Base-by-base conservation (phyloP, 805 yeast genomes). In the Ogataea pilisensis region DNA sequence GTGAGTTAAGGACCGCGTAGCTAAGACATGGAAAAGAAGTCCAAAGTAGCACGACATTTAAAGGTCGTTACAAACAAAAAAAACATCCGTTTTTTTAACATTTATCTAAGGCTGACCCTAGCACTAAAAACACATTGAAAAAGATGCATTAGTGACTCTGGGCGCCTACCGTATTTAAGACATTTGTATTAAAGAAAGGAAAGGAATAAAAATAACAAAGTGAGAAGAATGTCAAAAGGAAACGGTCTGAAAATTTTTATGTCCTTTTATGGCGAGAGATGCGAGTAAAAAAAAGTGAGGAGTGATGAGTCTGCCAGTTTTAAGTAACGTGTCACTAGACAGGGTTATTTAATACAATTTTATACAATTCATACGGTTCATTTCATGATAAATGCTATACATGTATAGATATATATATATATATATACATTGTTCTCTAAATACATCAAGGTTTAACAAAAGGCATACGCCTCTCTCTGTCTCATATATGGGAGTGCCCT, bases 91-190 rank as follows among this genome's bases (percentile, higher is more conserved):
- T 43, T 35, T 41, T 42, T 44, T 32, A 42, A 41, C 49, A 54
- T 78, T 67, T 42, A 66, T 85, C 90, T 85, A 75, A 84, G 93
- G 85, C 85, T 69, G 68, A 85, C 93, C 93, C 93, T 90, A 85
- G 95, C 95, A 85, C 95, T 49, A 77, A 64, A 57, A 68, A 67
- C 65, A 69, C 67, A 78, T 68, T 55, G 75, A 66, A 56, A 65
- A 48, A 42, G 60, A 72, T 64, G 68, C 66, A 63, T 58, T 78
- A 77, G 82, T 76, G 80, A 77, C 82, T 77, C 82, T 77, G 91
- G 93, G 91, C 82, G 90, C 85, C 93, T 82, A 73, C 65, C 49
- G 49, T 46, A 42, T 48, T 38, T 48, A 54, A 60, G 50, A 55
- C 60, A 55, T 58, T 54, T 54, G 47, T 46, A 36, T 27, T 29